A percentile compares a stretch with the other conserved stretches of the same genome.
Conservation (phyloP, 805 yeast genomes). For the Hermanozyma aechmeae region DNA sequence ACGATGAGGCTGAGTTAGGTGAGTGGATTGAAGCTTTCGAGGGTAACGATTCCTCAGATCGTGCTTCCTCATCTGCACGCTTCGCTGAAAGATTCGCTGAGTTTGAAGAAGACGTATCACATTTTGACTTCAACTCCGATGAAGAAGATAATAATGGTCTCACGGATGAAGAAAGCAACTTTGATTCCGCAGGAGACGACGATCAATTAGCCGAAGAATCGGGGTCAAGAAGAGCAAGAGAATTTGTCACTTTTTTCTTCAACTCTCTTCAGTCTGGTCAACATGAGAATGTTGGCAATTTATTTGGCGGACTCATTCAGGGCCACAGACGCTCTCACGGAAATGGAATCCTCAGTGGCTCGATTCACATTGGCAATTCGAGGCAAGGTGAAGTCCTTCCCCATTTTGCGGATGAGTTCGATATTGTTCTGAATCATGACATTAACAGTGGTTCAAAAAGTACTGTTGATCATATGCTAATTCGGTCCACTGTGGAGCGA, state of each 20-base stretch:
- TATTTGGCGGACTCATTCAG: constrained; percentile 8
- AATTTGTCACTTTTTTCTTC: constrained; percentile 16
- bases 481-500: constrained; percentile 49
- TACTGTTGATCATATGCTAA: constrained; percentile 18
- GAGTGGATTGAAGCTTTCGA: constrained; percentile 33
- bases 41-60: too few relatives aligned
- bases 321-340: constrained; percentile 4
- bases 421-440: constrained; percentile 7
- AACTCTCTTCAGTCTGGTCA: constrained; percentile 16
- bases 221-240: constrained; percentile 9
- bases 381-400: constrained; percentile 5
- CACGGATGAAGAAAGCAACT: constrained; percentile 1
- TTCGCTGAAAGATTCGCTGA: neutral
- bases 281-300: constrained; percentile 9
- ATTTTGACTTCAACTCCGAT: neutral
- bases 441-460: too few relatives aligned
- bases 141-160: neutral
- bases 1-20: constrained; percentile 28
- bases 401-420: constrained; percentile 18
- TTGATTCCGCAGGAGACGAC: neutral
- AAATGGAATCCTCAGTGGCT: constrained; percentile 12
- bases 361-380: constrained; percentile 13
- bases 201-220: constrained; percentile 1
- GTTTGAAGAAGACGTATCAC: neutral
- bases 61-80: too few relatives aligned